These are phyloP conservation scores for Ilex paraguariensis DNA, from an alignment of 305 asterid species.

Conservation along the genomic window DNA sequence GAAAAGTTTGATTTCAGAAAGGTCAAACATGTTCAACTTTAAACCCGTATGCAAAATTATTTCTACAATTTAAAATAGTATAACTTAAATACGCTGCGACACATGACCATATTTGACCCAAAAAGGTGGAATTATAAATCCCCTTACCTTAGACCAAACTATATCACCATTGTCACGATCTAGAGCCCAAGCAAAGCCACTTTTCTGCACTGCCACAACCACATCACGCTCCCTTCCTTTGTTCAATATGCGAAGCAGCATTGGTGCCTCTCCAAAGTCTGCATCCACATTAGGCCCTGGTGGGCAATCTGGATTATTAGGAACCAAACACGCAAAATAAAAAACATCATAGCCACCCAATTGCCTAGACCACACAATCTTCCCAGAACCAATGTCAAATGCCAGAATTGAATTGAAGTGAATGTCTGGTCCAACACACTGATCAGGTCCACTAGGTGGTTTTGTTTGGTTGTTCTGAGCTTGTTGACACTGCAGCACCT, in stretches of 20 bases:
- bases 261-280: conserved; percentile 85
- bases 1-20: neutral
- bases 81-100: neutral
- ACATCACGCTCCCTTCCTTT: conserved; percentile 38
- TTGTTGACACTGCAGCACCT: conserved; percentile 54
- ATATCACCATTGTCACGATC: conserved; percentile 56
- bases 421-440: conserved; percentile 49
- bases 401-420: conserved; percentile 63
- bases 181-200: conserved; percentile 71
- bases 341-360: conserved; percentile 69
- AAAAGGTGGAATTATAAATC: neutral
- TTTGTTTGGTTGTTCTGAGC: conserved; percentile 39
- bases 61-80: neutral
- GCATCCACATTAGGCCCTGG: conserved; percentile 77
- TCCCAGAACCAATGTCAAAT: conserved; percentile 39
- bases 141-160: conserved; percentile 50
- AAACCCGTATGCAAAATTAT: neutral
- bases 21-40: neutral
- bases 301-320: conserved; percentile 65
- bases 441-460: conserved; percentile 39
- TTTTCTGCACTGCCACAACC: conserved; percentile 72
- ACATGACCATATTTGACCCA: neutral
- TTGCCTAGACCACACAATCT: conserved; percentile 44
- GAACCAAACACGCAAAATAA: conserved; percentile 47
- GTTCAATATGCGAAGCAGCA: conserved; percentile 37